Evolutionary conservation across 148 eudicot species (phyloP).

Genomic region (Mesembryanthemum crystallinum): DNA sequence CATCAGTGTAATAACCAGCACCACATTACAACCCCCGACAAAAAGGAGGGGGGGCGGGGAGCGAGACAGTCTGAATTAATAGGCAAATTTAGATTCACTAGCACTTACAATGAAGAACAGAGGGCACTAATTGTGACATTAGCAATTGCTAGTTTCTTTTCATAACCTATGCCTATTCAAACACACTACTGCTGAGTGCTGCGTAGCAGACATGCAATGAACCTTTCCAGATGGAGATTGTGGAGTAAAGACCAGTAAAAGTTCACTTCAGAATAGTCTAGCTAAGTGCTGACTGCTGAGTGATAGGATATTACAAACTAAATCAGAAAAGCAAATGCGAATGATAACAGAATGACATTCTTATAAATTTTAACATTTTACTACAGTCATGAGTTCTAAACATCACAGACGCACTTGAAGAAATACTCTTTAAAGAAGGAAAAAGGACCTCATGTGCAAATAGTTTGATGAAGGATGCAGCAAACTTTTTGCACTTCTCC

Average conservation of each 20-base stretch:
- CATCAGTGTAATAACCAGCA: background rate
- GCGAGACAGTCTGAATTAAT: background rate
- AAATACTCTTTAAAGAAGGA: background rate
- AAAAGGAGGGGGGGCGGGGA: background rate
- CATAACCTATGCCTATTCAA: no score
- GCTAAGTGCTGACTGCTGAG: background rate
- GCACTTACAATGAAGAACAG: no score
- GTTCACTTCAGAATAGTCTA: background rate
- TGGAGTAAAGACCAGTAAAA: background rate
- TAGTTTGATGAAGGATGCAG: conserved; percentile 60
- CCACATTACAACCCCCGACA: background rate
- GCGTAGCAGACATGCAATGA: no score
- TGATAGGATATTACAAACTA: background rate
- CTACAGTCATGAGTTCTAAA: background rate
- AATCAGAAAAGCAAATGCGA: background rate
- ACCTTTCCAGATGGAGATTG: no score
- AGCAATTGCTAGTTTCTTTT: no score
- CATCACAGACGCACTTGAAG: background rate
- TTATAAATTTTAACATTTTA: background rate
- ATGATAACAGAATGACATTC: background rate
- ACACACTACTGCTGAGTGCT: no score
- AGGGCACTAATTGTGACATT: no score
- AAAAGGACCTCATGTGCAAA: conserved; percentile 67
- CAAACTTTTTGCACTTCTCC: conserved; percentile 49
- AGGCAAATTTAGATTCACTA: background rate